These are phyloP conservation scores for Gastrodia elata DNA, from an alignment of 106 monocot species.

Conservation along the genomic window DNA sequence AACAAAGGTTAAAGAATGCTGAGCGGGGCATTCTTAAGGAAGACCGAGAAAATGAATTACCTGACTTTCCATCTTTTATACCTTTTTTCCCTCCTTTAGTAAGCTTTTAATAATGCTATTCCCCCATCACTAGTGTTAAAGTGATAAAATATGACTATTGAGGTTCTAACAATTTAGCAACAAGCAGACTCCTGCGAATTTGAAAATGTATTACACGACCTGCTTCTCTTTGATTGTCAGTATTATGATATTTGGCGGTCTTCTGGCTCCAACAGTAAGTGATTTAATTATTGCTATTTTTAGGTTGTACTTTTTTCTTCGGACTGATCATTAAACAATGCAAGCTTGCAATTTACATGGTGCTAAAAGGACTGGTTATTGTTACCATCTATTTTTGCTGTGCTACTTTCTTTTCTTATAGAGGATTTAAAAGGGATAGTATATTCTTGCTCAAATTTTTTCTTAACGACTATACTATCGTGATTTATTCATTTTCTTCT, in stretches of 20 bases:
- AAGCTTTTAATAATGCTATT: slow-evolving; percentile 5
- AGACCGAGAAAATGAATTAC: slow-evolving; percentile 77
- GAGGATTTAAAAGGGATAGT: background rate
- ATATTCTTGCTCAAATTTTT: no score
- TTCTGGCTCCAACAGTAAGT: slow-evolving; percentile 73
- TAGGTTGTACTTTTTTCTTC: background rate
- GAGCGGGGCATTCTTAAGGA: slow-evolving; percentile 82
- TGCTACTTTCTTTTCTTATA: background rate
- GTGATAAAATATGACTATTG: background rate
- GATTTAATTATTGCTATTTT: background rate
- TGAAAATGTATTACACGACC: slow-evolving; percentile 76
- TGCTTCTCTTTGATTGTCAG: slow-evolving; percentile 83
- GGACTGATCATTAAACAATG: background rate
- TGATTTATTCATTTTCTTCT: background rate
- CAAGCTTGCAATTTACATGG: background rate
- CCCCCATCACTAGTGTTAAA: background rate
- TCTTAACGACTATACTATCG: background rate
- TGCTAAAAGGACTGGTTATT: background rate
- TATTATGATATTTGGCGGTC: slow-evolving; percentile 72
- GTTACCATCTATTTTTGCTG: background rate
- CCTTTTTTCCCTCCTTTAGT: slow-evolving; percentile 97
- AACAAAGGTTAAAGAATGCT: slow-evolving; percentile 87
- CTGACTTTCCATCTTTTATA: slow-evolving; percentile 98
- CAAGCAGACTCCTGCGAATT: slow-evolving; percentile 84
- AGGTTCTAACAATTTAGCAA: slow-evolving; percentile 10